Base-by-base conservation (phyloP, 768 basidiomycete genomes). In the Leucocoprinus leucothites region DNA sequence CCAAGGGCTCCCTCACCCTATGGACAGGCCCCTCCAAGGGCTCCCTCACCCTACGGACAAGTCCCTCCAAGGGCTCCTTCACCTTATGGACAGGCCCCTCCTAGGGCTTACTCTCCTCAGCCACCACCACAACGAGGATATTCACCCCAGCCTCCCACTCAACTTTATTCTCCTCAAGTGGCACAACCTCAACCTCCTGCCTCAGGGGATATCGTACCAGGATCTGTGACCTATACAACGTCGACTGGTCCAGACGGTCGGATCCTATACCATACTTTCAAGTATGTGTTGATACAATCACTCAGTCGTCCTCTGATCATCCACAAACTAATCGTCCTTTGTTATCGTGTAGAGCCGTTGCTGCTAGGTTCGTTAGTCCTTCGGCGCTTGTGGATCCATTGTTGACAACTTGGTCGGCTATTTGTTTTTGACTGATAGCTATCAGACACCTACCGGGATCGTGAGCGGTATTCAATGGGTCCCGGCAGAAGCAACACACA, bases 221-320 rank as follows among this genome's bases (percentile, higher is more conserved):
- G 87, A n/a, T 71, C 86, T 35, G 75, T 86, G 62, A 89, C 86
- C 19, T 91, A 89, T 59, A 87, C 87, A 0, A 88, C 87, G 9
- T 77, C 82, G 1, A 78, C 73, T 0, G 76, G 76, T 2, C 72
- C 80, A 35, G 84, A 90, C 71, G 89, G 89, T 16, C 74, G 77
- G 58, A 53, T 81, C 26, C 64, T 77, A 51, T 91, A 91, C 65
- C 85, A 90, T 63, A 79, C 83, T 11, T 91, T 89, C 81, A 90
- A 74, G 89, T 44, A 31, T 34, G 46, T 50, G 38, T 22, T 25
- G 31, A 24, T 59, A 48, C 26, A 13, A 45, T 35, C 35, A 45
- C 48, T 42, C 22, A 41, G 34, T 43, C 48, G 47, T 11, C 38
- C 19, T 22, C 57, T 53, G 49, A 34, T 38, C 56, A 50, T 46